Evolutionary conservation across 108 stramenopile genomes (phyloP).

Genomic region (Stephanodiscus minutulus): DNA sequence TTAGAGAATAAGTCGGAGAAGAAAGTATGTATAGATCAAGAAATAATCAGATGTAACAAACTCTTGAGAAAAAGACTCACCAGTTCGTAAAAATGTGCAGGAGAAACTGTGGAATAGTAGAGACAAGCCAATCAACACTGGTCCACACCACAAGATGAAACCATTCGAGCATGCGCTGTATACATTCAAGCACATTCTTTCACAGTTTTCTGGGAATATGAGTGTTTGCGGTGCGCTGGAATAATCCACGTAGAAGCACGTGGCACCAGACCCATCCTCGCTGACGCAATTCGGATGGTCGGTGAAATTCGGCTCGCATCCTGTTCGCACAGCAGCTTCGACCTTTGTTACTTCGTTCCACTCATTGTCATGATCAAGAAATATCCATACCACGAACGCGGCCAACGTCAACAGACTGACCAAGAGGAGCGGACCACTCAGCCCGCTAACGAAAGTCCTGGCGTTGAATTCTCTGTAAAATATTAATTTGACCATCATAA

Average conservation of each 20-base stretch:
- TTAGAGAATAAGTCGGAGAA: not conserved
- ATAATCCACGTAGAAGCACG: conserved; percentile 34
- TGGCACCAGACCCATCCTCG: conserved; percentile 23
- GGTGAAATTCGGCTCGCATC: conserved; percentile 48
- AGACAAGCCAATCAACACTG: conserved; percentile 43
- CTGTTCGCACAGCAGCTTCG: conserved; percentile 40
- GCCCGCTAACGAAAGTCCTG: conserved; percentile 49
- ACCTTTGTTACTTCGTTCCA: conserved; percentile 48
- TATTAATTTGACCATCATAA: conserved; percentile 43
- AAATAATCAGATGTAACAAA: no score
- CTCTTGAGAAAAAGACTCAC: conserved; percentile 18
- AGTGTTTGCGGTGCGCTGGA: conserved; percentile 12
- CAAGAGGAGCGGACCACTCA: conserved; percentile 52
- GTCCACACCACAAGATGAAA: conserved; percentile 60
- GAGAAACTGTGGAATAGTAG: conserved; percentile 57
- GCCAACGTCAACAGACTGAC: conserved; percentile 16
- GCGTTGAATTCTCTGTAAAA: conserved; percentile 37
- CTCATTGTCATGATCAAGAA: conserved; percentile 33
- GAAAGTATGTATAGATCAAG: not conserved
- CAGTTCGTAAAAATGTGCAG: conserved; percentile 53
- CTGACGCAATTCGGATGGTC: conserved; percentile 41
- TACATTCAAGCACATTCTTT: conserved; percentile 29
- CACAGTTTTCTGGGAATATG: conserved; percentile 34
- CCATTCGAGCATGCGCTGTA: conserved; percentile 53
- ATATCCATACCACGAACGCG: conserved; percentile 49